phyloP scores from a whole-genome alignment of 2,329 filamentous ascomycete species.

The Neonectria neomacrospora region DNA sequence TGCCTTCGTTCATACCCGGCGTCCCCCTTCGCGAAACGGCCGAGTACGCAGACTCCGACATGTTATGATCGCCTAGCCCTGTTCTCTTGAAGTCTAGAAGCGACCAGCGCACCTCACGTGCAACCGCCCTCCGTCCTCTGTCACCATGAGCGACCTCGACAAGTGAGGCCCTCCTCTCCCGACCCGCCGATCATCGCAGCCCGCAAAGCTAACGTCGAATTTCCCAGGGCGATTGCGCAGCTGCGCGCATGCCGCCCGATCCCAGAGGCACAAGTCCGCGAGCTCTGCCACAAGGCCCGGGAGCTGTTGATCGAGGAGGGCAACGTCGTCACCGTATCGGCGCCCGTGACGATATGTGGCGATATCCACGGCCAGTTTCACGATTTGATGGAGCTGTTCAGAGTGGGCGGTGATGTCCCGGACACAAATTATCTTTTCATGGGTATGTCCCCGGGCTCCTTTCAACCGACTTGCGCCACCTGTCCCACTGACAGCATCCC shows the following conservation, averaged over 20 bases:
- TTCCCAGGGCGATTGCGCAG: conserved; percentile 86
- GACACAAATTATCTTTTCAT: conserved; percentile 98
- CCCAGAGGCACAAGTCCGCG: conserved; percentile 92
- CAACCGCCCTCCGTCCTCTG: conserved; percentile 23
- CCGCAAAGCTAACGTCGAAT: conserved; percentile 24
- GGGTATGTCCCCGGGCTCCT: conserved; percentile 64
- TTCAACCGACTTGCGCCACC: background rate
- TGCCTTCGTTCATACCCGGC: conserved; percentile 11
- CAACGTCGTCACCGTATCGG: conserved; percentile 94
- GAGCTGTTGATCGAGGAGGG: conserved; percentile 97
- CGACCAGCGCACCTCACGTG: conserved; percentile 39
- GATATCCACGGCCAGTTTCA: conserved; percentile 98
- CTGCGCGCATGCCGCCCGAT: conserved; percentile 96
- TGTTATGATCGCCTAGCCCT: conserved; percentile 39
- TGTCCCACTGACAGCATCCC: conserved; percentile 26
- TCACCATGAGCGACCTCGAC: conserved; percentile 90
- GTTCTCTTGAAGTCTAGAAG: conserved; percentile 26
- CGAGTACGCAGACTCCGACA: conserved; percentile 31
- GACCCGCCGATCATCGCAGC: conserved; percentile 13
- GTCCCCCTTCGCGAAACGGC: conserved; percentile 10
- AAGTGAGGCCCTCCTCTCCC: conserved; percentile 65
- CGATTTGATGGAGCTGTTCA: conserved; percentile 95
- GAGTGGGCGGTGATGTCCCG: conserved; percentile 91
- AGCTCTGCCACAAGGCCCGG: conserved; percentile 96
- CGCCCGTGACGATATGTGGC: conserved; percentile 97